Evolutionary conservation across 441 rosid species (phyloP), one percentile per base, ranked within the genome.

Genomic region (Pelargonium citronellum): DNA sequence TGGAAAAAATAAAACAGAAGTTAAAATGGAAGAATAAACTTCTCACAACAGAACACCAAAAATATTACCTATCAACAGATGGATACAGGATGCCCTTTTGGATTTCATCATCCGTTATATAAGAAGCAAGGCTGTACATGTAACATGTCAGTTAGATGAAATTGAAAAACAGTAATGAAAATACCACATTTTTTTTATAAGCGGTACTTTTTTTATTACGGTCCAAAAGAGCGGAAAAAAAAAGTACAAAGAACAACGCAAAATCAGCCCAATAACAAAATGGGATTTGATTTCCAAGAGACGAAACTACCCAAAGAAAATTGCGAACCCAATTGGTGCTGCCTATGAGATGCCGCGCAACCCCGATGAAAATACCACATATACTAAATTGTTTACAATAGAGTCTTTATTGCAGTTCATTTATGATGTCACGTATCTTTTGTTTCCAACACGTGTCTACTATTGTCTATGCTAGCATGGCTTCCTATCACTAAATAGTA

Each of bases 81-180:
- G 97, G 99, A 79, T 87, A 95, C 76, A 95, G 77, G 69, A 91
- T 76, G 72, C 99, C 99, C 7, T 77, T 81, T 69, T 83, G 81
- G 15, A 89, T 82, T 78, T 95, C 99, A 69, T 88, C 92, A 6
- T 95, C 91, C 0, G 89, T 90, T 85, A 95, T 95, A 86, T 91
- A 95, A 15, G 96, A 87, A 57, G 97, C 99, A 49, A 95, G 96
- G 87, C 99, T 95, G 95, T 64, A 73, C 64, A 76, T 68, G 66
- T 44, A 67, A 34, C 61, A 22, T 1, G 63, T 75, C 61, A 72
- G 75, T 46, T 27, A 66, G 61, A 22, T 60, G 37, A 22, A 22
- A 60, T 60, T 60, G 64, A 30, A 60, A 20, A 11, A 22, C 4
- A 37, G 24, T 1, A 60, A 22, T n/a, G 27, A 22, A 60, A 60